phyloP scores from a whole-genome alignment of 2,329 filamentous ascomycete species.

The Sporothrix mexicana region DNA sequence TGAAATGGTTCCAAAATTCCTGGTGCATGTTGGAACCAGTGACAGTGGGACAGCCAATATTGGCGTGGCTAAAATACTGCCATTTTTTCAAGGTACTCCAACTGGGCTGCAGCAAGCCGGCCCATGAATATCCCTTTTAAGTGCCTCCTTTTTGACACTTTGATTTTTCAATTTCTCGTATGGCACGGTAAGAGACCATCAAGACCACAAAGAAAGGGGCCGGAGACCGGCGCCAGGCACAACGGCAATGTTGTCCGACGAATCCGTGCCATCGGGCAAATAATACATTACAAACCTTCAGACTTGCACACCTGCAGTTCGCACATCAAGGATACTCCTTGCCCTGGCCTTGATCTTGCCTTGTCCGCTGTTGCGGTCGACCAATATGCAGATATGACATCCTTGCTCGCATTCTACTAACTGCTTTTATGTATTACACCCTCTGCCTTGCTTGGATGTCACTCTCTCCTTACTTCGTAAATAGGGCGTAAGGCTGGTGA shows the following conservation, averaged over 20 bases:
- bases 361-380: neutral
- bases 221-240: neutral
- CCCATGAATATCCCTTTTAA: neutral
- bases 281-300: neutral
- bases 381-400: too few relatives aligned
- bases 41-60: neutral
- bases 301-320: neutral
- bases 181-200: neutral
- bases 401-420: too few relatives aligned
- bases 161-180: neutral
- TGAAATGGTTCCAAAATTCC: neutral
- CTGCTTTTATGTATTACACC: too few relatives aligned
- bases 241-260: too few relatives aligned
- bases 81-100: neutral
- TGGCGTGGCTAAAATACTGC: neutral
- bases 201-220: neutral
- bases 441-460: too few relatives aligned
- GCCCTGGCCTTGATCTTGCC: neutral
- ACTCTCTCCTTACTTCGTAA: neutral
- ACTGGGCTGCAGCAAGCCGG: conserved; percentile 15
- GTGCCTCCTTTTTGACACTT: neutral
- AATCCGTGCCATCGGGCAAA: neutral
- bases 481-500: conserved; percentile 7
- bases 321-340: neutral
- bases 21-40: neutral